phyloP scores from a whole-genome alignment of 768 basidiomycete genomes.

The Rhodotorula babjevae region DNA sequence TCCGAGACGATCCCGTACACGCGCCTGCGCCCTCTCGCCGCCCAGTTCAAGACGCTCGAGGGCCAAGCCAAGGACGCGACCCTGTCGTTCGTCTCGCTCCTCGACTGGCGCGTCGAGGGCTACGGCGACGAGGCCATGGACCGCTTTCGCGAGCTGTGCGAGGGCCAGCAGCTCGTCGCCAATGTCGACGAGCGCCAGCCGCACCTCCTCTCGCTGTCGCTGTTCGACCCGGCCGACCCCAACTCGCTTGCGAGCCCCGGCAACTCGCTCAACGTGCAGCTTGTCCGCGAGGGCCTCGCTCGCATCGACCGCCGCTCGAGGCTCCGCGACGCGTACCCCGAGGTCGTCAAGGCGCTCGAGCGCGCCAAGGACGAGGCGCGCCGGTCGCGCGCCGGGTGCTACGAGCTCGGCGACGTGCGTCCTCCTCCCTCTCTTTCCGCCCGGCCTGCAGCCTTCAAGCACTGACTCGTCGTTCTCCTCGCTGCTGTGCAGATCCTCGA shows the following conservation, averaged over 20 bases:
- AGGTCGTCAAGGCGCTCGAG: slow-evolving; percentile 62
- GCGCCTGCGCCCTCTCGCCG: slow-evolving; percentile 75
- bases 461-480: neutral
- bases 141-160: slow-evolving; percentile 76
- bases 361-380: slow-evolving; percentile 63
- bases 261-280: slow-evolving; percentile 79
- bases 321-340: slow-evolving; percentile 55
- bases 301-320: slow-evolving; percentile 66
- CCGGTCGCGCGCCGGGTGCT: slow-evolving; percentile 45
- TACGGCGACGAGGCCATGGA: slow-evolving; percentile 79
- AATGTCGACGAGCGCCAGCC: slow-evolving; percentile 86
- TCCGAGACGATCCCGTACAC: slow-evolving; percentile 78
- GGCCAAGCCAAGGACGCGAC: slow-evolving; percentile 91
- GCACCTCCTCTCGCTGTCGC: slow-evolving; percentile 69
- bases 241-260: slow-evolving; percentile 62
- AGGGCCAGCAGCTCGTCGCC: slow-evolving; percentile 94
- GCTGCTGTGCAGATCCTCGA: slow-evolving; percentile 34
- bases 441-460: neutral
- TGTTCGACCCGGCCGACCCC: slow-evolving; percentile 82
- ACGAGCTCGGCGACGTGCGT: slow-evolving; percentile 39
- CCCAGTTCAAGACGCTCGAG: slow-evolving; percentile 79
- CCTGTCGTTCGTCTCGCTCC: slow-evolving; percentile 69
- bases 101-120: slow-evolving; percentile 63
- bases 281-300: slow-evolving; percentile 82
- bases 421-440: too few species aligned